Evolutionary conservation across 371 early-diverging fungal genomes (phyloP).

Genomic region (Mortierella sp.): DNA sequence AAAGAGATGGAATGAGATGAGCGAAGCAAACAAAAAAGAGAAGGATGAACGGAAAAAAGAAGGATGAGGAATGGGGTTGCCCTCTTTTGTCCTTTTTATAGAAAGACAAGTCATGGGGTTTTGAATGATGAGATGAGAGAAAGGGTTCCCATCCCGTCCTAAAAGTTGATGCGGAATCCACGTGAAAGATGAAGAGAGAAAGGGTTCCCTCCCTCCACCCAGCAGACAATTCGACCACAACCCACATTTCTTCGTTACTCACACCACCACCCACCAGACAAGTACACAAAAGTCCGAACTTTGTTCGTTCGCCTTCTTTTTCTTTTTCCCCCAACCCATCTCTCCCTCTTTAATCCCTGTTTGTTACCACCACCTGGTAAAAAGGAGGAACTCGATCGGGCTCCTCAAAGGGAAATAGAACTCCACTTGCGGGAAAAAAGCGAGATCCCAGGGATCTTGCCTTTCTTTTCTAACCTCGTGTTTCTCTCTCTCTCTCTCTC

Average conservation of each 20-base stretch:
- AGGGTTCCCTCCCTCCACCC: neutral
- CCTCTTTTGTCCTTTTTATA: neutral
- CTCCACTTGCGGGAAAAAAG: neutral
- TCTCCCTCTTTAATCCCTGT: no score
- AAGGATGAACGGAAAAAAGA: neutral
- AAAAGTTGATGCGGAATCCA: neutral
- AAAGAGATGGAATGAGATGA: neutral
- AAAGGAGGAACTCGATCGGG: neutral
- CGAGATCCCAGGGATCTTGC: neutral
- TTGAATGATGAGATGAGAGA: neutral
- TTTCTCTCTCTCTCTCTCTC: neutral
- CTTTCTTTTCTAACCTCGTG: neutral
- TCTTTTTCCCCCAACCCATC: no score
- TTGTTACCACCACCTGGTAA: neutral
- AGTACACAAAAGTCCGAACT: neutral
- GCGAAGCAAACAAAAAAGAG: neutral
- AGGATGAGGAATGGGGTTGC: neutral
- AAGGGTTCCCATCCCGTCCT: neutral
- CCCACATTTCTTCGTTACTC: neutral
- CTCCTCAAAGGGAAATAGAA: neutral
- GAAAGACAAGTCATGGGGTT: constrained; percentile 6
- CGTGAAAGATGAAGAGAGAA: constrained; percentile 1
- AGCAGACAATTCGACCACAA: neutral
- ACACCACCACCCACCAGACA: neutral
- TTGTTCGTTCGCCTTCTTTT: neutral